phyloP scores from a whole-genome alignment of 2,329 filamentous ascomycete genomes.

The Fusarium phyllophilum region DNA sequence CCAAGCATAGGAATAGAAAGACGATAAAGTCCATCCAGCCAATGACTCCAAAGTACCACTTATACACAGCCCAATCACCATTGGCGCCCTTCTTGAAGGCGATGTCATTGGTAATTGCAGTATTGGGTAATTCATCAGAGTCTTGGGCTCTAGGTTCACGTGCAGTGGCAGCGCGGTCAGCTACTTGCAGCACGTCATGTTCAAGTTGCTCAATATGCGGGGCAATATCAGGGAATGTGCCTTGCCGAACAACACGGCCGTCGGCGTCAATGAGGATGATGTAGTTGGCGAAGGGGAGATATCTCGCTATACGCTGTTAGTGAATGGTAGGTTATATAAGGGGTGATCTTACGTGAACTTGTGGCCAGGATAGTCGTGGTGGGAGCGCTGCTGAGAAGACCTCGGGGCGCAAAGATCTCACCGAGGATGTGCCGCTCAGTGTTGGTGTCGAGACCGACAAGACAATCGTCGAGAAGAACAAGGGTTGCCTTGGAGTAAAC shows the following conservation, averaged over 20 bases:
- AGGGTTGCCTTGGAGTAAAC: neutral
- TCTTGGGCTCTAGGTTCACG: neutral
- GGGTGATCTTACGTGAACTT: neutral
- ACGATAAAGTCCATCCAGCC: neutral
- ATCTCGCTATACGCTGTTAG: neutral
- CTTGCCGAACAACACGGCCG: neutral
- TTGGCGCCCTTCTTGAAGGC: neutral
- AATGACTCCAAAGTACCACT: neutral
- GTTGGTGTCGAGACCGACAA: neutral
- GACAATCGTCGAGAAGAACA: neutral
- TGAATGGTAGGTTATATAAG: rapidly evolving
- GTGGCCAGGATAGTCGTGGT: neutral
- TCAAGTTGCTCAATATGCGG: neutral
- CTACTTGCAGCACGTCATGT: neutral
- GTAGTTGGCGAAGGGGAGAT: neutral
- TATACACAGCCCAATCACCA: neutral
- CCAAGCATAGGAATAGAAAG: neutral
- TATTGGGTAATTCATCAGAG: neutral
- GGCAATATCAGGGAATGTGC: neutral
- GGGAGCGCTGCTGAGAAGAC: neutral
- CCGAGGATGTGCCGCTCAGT: neutral
- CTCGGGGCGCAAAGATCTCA: neutral
- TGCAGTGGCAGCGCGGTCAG: neutral
- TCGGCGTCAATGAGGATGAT: neutral
- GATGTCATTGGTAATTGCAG: neutral